These are phyloP conservation scores for Annona cherimola DNA, from an alignment of 164 flowering plant species.

Conservation along the genomic window DNA sequence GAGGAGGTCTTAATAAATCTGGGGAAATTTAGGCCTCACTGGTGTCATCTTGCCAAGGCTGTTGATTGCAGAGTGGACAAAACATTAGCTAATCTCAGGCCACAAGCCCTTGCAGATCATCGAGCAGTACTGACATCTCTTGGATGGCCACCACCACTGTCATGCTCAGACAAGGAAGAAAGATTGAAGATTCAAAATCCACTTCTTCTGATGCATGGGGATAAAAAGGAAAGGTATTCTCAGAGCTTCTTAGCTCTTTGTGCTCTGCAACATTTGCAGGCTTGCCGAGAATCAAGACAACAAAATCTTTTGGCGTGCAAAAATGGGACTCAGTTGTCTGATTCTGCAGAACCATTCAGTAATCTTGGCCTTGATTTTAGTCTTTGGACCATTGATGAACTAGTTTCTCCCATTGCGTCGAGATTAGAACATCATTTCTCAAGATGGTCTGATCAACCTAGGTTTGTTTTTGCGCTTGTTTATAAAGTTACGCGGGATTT, in stretches of 20 bases:
- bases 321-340: slow-evolving; percentile 5
- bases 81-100: slow-evolving; percentile 33
- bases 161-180: slow-evolving; percentile 25
- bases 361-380: not conserved
- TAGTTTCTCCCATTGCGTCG: slow-evolving; percentile 58
- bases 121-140: slow-evolving; percentile 50
- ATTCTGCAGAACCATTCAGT: not conserved
- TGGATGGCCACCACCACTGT: slow-evolving; percentile 71
- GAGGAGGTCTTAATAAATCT: slow-evolving; percentile 35
- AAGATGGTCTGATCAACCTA: slow-evolving; percentile 59
- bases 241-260: slow-evolving; percentile 53
- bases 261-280: slow-evolving; percentile 58
- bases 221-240: slow-evolving; percentile 34
- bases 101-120: slow-evolving; percentile 56
- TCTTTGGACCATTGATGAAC: slow-evolving; percentile 65
- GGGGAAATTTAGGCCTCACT: slow-evolving; percentile 29
- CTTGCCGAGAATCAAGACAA: slow-evolving; percentile 34
- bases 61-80: slow-evolving; percentile 62
- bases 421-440: slow-evolving; percentile 48
- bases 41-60: slow-evolving; percentile 46
- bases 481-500: slow-evolving; percentile 47
- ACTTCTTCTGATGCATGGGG: slow-evolving; percentile 41
- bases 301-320: slow-evolving; percentile 16
- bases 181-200: slow-evolving; percentile 43
- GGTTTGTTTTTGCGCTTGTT: slow-evolving; percentile 58